Base-by-base conservation (phyloP, 1,284 basidiomycete genomes). In the Pisolithus thermaeus region DNA sequence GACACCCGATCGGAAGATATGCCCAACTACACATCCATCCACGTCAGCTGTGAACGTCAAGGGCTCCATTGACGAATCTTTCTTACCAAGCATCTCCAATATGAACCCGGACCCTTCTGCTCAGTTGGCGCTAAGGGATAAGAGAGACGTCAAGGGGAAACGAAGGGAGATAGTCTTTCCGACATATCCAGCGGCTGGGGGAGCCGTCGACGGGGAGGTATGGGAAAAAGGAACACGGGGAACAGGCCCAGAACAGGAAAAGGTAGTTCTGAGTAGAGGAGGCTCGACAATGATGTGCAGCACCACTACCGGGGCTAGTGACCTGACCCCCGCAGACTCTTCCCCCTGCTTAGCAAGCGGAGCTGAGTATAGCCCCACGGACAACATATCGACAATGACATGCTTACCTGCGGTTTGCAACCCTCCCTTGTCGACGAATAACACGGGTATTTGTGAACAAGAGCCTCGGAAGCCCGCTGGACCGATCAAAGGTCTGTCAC, bases 91-190 rank as follows among this genome's bases (percentile, higher is more conserved):
- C 27, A 27, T 22, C 23, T 40, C 16, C 1, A n/a, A 25, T 27
- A 49, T 49, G 32, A 25, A 23, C 25, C 35, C 37, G 20, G 37
- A 44, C n/a, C 27, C 39, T 11, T 11, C 39, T 42, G 32, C 27
- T 3, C 39, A 30, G 30, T 36, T 25, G n/a, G 37, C 22, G 37
- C 41, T 39, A 22, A 48, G 14, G 41, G 27, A 16, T 16, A 39
- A 18, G 43, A 43, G 32, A 32, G 56, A 59, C 48, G 40, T 49
- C 53, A 66, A 63, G 46, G 62, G 59, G 27, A 67, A 63, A 36
- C 50, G 46, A 22, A 56, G 53, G 23, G 38, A 36, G 18, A 43
- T 16, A 4, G 7, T 28, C 42, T 7, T 28, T 4, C 23, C 16
- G 11, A 6, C 25, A 27, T 43, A n/a, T 8, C 42, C 23, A 9